A percentile compares a stretch with the other conserved stretches of the same genome.
Conservation (phyloP, 306 rosid genomes). For the apple (Malus domestica) region ASM211411v1 NC_041798.1:21220501-21221000, state of each 20-base stretch:
- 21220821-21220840: background rate
- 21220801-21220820: background rate
- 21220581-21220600: background rate
- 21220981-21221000: conserved; percentile 45
- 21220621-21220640: conserved; percentile 50
- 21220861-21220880: background rate
- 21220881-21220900: conserved; percentile 16
- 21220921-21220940: conserved; percentile 84
- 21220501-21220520: conserved; percentile 43
- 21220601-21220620: background rate
- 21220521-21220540: conserved; percentile 10
- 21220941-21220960: conserved; percentile 94
- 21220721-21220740: conserved; percentile 89
- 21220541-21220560: background rate
- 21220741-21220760: conserved; percentile 13
- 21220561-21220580: background rate
- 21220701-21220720: conserved; percentile 75
- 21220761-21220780: background rate
- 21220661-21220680: conserved; percentile 61
- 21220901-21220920: conserved; percentile 22
- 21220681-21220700: conserved; percentile 70
- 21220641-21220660: conserved; percentile 67
- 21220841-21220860: background rate
- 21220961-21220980: conserved; percentile 95
- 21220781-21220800: conserved; percentile 1